Evolutionary conservation across 179 eudicot species (phyloP), one percentile per base, ranked within the genome.

Genomic region (Spergularia azorica): DNA sequence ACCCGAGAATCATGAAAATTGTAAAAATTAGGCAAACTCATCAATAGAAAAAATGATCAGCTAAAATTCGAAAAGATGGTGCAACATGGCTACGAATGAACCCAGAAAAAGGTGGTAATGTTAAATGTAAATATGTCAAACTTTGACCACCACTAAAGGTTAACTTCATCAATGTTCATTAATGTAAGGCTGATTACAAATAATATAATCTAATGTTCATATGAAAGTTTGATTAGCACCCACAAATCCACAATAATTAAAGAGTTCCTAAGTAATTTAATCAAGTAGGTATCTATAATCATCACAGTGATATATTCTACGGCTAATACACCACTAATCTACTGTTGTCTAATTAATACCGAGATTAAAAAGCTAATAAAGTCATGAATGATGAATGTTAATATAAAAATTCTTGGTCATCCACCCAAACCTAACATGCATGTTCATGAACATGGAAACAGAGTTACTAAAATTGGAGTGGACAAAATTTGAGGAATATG

Each of bases 111-210:
- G 56, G 57, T 11, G 52, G 59, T 58, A 18, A 55, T 36, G 63
- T 43, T 43, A 71, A 58, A 51, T 26, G 32, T 26, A 26, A 26
- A 26, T 26, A 63, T 76, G 81, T 79, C 77, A 65, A 73, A 74
- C 61, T 65, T 79, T 79, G 81, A 79, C 81, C 43, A 39, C 6
- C 46, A 17, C 32, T 26, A 1, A 26, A 66, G 39, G 73, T 20
- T 58, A 71, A 73, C 64, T 70, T 69, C 79, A 74, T 74, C 76
- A 62, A 79, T 79, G 82, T 79, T 51, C 78, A 79, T 79, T 79
- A 79, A 79, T 79, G 71, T 69, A 51, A 61, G 76, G 50, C 79
- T 74, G 58, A 62, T 55, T n/a, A 51, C n/a, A 38, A 74, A 79
- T 74, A 60, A 39, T 61, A 74, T 74, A 79, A 67, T 58, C 36